Base-by-base conservation (phyloP, 805 yeast species). In the Metschnikowia aberdeeniae region DNA sequence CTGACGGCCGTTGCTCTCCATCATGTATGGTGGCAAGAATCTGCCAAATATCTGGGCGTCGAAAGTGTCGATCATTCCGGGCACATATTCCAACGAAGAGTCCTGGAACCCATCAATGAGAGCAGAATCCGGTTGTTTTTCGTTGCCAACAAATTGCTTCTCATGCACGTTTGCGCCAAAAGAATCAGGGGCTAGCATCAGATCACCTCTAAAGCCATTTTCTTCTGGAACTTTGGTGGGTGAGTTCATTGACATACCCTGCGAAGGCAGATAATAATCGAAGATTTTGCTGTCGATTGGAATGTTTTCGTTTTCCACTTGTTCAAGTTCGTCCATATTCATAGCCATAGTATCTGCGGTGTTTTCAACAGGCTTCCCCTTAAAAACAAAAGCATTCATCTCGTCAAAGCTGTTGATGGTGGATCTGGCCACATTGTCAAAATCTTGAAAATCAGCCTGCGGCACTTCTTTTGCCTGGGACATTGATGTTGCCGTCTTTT, bases 1-100 rank as follows among this genome's bases (percentile, higher is more conserved):
- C 39, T 34, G 47, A 36, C 45, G 46, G 30, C 46, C 36, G 47
- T 45, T 47, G n/a, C 49, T 47, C 44, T 68, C 72, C 39, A 82
- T 70, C 95, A 87, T 87, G 59, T 86, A 87, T 3, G 95, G 93
- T 2, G 96, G 96, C 40, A 87, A 60, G 51, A 85, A 82, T 33
- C 86, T 68, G 1, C 96, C 97, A 69, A 89, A 89, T 14, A 89
- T 75, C 58, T 87, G 90, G 58, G 87, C 80, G 60, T 89, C 97
- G 38, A 89, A 64, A 53, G 84, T 86, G 61, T 89, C 96, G 73
- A 89, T 84, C 35, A 86, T 83, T 4, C 95, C 93, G 1, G 93
- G 88, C 49, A 86, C 74, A 55, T 86, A 86, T 43, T 68, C 64
- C 34, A 62, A 54, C 12, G 51, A 46, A 5, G 46, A 38, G 24